Conservation (phyloP, 371 early-diverging fungal species). For the Mortierella sp. region DNA sequence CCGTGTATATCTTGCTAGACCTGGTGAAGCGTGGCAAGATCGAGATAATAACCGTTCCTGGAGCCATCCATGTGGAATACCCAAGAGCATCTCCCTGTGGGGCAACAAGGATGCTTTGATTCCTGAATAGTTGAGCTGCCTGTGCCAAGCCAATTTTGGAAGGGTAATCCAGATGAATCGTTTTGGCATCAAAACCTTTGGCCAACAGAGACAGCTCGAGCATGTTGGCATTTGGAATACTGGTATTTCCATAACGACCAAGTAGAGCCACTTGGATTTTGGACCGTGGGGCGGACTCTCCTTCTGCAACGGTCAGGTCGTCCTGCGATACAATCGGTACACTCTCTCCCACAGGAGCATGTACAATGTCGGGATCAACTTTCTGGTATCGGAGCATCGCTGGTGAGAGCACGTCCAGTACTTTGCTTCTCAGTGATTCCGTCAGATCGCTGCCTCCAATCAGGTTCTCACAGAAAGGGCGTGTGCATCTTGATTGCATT, state of each 20-base stretch:
- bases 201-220: constrained; percentile 45
- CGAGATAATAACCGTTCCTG: constrained; percentile 41
- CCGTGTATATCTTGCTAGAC: constrained; percentile 51
- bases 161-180: constrained; percentile 46
- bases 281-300: constrained; percentile 43
- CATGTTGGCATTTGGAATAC: constrained; percentile 39
- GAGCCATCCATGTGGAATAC: constrained; percentile 45
- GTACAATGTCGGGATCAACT: constrained; percentile 42
- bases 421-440: constrained; percentile 27
- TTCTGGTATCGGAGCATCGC: constrained; percentile 41
- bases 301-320: constrained; percentile 19
- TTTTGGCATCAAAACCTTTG: constrained; percentile 44
- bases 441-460: constrained; percentile 38
- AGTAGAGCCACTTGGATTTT: constrained; percentile 42
- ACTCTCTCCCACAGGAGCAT: constrained; percentile 24
- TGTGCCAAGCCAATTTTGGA: constrained; percentile 33
- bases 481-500: constrained; percentile 45
- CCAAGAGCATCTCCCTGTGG: constrained; percentile 50
- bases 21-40: constrained; percentile 45
- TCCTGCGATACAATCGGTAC: constrained; percentile 14
- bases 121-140: constrained; percentile 40
- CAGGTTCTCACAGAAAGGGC: constrained; percentile 41
- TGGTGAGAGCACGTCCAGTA: constrained; percentile 15
- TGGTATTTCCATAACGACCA: constrained; percentile 53
- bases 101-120: constrained; percentile 44